Evolutionary conservation across 1,284 basidiomycete species (phyloP).

Genomic region (Golubevia sp.): DNA sequence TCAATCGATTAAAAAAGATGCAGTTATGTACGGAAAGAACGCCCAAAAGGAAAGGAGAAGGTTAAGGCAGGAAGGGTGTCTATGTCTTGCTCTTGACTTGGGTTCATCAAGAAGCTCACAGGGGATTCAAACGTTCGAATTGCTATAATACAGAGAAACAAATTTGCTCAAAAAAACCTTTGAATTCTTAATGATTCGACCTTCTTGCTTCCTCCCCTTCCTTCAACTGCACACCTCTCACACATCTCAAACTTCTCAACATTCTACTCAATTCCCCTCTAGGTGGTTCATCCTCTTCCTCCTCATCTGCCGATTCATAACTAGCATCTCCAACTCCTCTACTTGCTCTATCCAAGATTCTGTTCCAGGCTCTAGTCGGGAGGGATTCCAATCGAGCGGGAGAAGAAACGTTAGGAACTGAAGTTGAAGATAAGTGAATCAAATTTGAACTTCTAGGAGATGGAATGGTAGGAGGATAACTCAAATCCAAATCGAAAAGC

Average conservation of each 20-base stretch:
- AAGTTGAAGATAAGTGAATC: background rate
- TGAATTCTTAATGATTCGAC: conserved; percentile 1
- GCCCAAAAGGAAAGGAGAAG: background rate
- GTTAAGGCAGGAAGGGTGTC: background rate
- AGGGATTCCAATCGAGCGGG: conserved; percentile 10
- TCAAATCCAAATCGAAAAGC: background rate
- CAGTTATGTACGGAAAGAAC: background rate
- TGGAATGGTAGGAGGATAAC: background rate
- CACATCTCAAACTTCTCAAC: conserved; percentile 13
- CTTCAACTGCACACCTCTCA: conserved; percentile 16
- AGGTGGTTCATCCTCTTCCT: conserved; percentile 28
- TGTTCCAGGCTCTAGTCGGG: conserved; percentile 33
- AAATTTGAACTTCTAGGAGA: background rate
- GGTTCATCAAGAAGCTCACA: no score
- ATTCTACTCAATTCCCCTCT: conserved; percentile 29
- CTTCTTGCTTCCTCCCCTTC: background rate
- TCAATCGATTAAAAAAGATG: background rate
- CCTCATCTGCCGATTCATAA: conserved; percentile 48
- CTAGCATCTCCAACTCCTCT: conserved; percentile 48
- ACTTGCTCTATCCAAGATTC: conserved; percentile 44
- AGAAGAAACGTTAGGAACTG: background rate
- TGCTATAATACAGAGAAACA: no score
- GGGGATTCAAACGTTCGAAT: no score
- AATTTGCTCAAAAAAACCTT: background rate
- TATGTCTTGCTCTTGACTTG: conserved; percentile 2